Evolutionary conservation across 257 asterid genomes (phyloP).

Genomic region (Solanum medicagineum): DNA sequence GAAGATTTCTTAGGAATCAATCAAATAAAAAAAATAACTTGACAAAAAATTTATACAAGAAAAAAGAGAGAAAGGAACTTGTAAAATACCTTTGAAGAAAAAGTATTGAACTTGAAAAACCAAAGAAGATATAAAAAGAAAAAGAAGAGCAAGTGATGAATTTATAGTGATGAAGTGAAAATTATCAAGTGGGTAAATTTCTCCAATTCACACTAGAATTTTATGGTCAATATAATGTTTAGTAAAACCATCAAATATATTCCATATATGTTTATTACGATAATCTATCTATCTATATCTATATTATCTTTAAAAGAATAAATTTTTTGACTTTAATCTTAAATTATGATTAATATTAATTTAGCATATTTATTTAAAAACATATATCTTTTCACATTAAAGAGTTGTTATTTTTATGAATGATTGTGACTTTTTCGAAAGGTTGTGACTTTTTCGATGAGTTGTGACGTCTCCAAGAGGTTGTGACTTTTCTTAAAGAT

Average conservation of each 20-base stretch:
- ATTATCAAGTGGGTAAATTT: not conserved
- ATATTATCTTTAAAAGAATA: too few species aligned
- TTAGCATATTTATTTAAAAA: too few species aligned
- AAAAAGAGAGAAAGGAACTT: not conserved
- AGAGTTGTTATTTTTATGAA: too few species aligned
- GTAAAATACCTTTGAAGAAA: not conserved
- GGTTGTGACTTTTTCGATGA: too few species aligned
- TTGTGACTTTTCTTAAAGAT: too few species aligned
- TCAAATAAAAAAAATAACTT: not conserved
- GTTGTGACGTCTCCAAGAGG: too few species aligned
- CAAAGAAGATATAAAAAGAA: not conserved
- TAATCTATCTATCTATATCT: too few species aligned
- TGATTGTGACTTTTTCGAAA: too few species aligned
- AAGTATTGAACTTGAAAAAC: not conserved
- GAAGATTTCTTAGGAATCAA: not conserved
- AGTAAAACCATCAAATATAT: not conserved
- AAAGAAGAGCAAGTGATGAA: not conserved
- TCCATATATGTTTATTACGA: not conserved
- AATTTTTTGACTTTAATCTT: too few species aligned
- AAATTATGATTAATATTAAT: too few species aligned
- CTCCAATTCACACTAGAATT: not conserved
- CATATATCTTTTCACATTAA: too few species aligned
- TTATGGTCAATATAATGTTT: not conserved
- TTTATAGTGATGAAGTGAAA: not conserved
- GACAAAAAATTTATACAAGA: not conserved